A percentile compares a stretch with the other conserved stretches of the same genome.
Evolutionary conservation across 2,329 filamentous ascomycete genomes (phyloP).

Genomic region (Apiospora phragmitis): DNA sequence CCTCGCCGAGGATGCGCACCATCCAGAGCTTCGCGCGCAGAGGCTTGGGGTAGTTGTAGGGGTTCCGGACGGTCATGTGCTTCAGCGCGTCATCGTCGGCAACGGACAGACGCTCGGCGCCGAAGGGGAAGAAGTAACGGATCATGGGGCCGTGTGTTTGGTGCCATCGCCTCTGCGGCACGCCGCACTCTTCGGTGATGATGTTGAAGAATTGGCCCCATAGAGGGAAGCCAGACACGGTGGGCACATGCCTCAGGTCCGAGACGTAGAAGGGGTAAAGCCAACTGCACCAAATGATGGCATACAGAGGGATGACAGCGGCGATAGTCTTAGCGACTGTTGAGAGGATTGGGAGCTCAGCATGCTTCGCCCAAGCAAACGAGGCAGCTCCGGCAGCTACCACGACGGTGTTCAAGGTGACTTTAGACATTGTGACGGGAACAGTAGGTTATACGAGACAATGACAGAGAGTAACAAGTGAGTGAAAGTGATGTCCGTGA

Average conservation of each 20-base stretch:
- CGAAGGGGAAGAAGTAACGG: conserved; percentile 47
- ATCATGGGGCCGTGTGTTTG: conserved; percentile 40
- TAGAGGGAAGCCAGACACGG: conserved; percentile 41
- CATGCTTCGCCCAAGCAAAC: conserved; percentile 24
- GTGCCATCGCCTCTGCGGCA: conserved; percentile 44
- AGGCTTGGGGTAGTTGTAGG: conserved; percentile 40
- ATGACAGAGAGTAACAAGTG: conserved; percentile 9
- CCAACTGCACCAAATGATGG: conserved; percentile 35
- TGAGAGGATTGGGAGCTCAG: conserved; percentile 22
- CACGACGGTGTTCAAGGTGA: conserved; percentile 25
- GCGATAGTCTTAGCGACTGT: conserved; percentile 21
- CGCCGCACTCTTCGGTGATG: conserved; percentile 41
- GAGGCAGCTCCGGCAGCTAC: conserved; percentile 25
- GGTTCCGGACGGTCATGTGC: conserved; percentile 44
- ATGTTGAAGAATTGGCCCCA: conserved; percentile 45
- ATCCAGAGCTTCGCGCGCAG: conserved; percentile 40
- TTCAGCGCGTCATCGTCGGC: conserved; percentile 44
- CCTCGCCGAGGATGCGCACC: conserved; percentile 44
- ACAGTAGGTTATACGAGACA: conserved; percentile 6
- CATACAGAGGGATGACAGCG: conserved; percentile 28
- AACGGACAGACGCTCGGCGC: conserved; percentile 42
- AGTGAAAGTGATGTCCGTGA: conserved; percentile 17
- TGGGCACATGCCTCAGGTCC: conserved; percentile 42
- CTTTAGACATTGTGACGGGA: conserved; percentile 22
- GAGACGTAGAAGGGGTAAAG: conserved; percentile 45